A percentile compares a stretch with the other conserved stretches of the same genome.
These are phyloP conservation scores for Cucumis hystrix DNA, from an alignment of 306 rosid species.

Conservation along the genomic window DNA sequence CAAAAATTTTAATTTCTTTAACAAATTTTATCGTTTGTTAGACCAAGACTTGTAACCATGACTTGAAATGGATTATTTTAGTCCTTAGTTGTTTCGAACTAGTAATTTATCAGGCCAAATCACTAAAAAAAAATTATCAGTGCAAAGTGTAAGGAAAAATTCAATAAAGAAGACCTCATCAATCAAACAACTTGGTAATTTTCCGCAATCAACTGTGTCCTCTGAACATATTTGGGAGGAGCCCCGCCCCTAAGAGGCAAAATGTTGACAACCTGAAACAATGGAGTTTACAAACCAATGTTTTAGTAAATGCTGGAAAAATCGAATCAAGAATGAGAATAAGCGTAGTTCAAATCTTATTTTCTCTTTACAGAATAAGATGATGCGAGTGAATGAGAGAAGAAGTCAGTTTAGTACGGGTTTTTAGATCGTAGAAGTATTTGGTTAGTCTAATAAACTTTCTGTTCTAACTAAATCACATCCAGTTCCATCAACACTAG, in stretches of 20 bases:
- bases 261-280: constrained; percentile 42
- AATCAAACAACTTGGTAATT: constrained; percentile 68
- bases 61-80: too few relatives aligned
- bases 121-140: neutral
- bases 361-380: neutral
- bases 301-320: neutral
- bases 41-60: too few relatives aligned
- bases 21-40: too few relatives aligned
- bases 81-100: too few relatives aligned
- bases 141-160: neutral
- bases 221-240: constrained; percentile 70
- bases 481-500: too few relatives aligned
- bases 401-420: neutral
- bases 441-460: neutral
- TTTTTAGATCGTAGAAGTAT: neutral
- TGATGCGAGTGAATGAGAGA: neutral
- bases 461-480: too few relatives aligned
- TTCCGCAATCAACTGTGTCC: constrained; percentile 81
- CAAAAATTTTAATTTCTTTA: too few relatives aligned
- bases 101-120: neutral
- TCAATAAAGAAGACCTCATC: neutral
- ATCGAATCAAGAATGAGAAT: neutral
- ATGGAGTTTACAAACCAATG: neutral
- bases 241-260: constrained; percentile 63
- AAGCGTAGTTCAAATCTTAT: neutral